Evolutionary conservation across 306 rosid species (phyloP), one percentile per base, ranked within the genome.

Genomic region (Cucurbita pepo): DNA sequence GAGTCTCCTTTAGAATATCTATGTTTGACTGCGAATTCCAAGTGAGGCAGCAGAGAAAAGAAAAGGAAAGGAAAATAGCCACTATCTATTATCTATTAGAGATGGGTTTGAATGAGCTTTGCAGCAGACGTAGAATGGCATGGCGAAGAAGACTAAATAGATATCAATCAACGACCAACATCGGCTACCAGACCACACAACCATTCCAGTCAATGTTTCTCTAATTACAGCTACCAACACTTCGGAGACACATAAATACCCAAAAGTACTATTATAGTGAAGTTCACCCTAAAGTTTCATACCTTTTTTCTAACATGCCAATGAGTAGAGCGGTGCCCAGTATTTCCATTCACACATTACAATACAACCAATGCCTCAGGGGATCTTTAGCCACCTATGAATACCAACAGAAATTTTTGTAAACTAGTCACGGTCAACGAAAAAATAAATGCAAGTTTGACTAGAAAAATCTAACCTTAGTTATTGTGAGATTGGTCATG

Each of bases 401-500:
- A 69, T 12, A 47, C 56, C 43, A 69, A 69, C 7, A 69, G 1
- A 21, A 48, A 48, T 45, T 21, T 22, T 47, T 47, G 38, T 45
- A 13, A 45, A 48, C 10, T 21, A 66, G 55, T 45, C 51, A 30
- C 34, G 3, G 54, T 47, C 73, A 19, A 44, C 18, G 22, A 47
- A 48, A 69, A 10, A 45, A 9, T 44, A 10, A 45, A 9, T 44
- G 57, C 1, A 47, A 25, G 73, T 69, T 69, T 38, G 76, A 56
- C 56, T 56, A 54, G 9, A 37, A 19, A 50, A 40, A 54, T 7
- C 78, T 50, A 44, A 85, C 94, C 97, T 87, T 86, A 91, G 40
- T 77, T 79, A 80, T 88, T 94, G 83, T 94, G 99, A 5, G 86
- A 75, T 84, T 91, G 99, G 71, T 94, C 99, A 7, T 84, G 96